phyloP scores from a whole-genome alignment of 192 early-diverging fungal genomes.

The Backusella macrospora region DNA sequence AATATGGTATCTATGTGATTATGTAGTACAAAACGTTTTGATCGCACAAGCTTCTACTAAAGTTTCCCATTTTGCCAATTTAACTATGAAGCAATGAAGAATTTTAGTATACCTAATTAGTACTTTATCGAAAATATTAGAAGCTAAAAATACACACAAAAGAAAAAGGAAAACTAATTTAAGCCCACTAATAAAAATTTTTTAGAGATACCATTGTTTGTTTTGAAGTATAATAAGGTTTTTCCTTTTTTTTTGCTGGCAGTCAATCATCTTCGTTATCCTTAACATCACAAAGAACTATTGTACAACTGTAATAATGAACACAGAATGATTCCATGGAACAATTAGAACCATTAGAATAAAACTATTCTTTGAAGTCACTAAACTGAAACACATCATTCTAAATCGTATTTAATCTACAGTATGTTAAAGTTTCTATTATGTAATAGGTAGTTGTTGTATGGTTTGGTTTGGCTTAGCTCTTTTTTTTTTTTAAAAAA shows the following conservation, averaged over 20 bases:
- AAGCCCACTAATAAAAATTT: neutral
- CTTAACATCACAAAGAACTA: neutral
- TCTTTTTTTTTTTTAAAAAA: neutral
- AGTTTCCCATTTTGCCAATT: neutral
- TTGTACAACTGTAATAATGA: neutral
- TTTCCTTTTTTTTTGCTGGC: neutral
- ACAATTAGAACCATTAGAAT: neutral
- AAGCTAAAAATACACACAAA: neutral
- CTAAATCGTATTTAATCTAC: too few species aligned
- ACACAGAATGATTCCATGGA: neutral
- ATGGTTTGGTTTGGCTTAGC: neutral
- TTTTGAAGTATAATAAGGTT: neutral
- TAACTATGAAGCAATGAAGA: neutral
- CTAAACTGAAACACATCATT: too few species aligned
- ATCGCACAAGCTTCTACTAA: neutral
- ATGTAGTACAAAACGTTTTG: neutral
- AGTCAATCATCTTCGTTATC: neutral
- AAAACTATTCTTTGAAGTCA: too few species aligned
- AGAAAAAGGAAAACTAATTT: neutral
- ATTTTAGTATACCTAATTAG: neutral
- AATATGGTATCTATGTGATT: neutral
- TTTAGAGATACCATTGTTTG: neutral
- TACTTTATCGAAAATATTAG: neutral
- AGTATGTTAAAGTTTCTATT: neutral
- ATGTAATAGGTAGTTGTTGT: neutral